Conservation (phyloP, 1,139 yeast species). For the Geotrichum europaeum region DNA sequence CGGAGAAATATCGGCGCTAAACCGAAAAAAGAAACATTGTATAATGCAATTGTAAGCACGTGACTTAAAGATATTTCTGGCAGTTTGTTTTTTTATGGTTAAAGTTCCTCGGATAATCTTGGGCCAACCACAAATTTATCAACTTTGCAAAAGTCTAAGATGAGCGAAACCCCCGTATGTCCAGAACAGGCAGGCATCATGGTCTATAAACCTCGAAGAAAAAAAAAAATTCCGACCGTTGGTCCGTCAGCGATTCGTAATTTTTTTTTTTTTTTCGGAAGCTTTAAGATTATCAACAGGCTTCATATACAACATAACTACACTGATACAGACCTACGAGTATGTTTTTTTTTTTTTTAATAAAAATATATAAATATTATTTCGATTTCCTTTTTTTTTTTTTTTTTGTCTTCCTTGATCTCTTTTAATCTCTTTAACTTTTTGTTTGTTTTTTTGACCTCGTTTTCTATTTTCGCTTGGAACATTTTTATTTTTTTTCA, state of each 20-base stretch:
- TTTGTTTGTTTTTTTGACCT: not conserved
- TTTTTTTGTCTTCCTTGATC: not conserved
- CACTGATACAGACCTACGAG: not conserved
- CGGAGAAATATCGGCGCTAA: too few relatives aligned
- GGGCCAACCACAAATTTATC: not conserved
- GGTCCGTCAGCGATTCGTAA: not conserved
- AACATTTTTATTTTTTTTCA: not conserved
- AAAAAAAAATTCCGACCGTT: not conserved
- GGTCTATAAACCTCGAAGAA: not conserved
- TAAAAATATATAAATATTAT: not conserved
- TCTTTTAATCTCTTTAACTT: not conserved
- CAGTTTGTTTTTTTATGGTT: not conserved
- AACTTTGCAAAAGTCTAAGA: not conserved
- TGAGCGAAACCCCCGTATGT: not conserved
- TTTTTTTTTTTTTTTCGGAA: too few relatives aligned
- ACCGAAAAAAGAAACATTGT: not conserved
- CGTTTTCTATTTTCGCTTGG: not conserved
- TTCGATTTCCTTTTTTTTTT: not conserved
- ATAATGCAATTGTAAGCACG: not conserved
- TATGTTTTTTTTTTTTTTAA: not conserved
- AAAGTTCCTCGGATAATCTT: not conserved
- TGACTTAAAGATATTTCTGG: not conserved
- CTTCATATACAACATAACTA: not conserved
- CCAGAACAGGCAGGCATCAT: too few relatives aligned
- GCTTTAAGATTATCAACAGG: not conserved